Conservation (phyloP, 768 basidiomycete genomes). For the Pulveroboletus sp. region DNA sequence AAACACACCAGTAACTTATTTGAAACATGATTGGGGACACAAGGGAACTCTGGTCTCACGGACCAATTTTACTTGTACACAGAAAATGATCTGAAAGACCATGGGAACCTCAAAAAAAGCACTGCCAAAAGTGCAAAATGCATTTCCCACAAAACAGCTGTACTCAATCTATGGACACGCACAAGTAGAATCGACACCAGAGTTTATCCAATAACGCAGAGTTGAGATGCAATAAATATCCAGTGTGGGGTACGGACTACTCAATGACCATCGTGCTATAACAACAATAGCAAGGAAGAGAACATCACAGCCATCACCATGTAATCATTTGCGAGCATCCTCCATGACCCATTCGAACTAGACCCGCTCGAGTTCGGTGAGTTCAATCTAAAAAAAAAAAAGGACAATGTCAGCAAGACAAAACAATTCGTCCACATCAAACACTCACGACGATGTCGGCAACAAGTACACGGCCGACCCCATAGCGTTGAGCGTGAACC, state of each 20-base stretch:
- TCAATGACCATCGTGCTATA: too few relatives aligned
- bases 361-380: background rate
- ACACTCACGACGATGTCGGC: constrained; percentile 13
- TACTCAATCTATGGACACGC: too few relatives aligned
- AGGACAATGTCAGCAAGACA: background rate
- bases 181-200: too few relatives aligned
- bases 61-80: too few relatives aligned
- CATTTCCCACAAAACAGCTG: too few relatives aligned
- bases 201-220: background rate
- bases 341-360: background rate
- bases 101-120: too few relatives aligned
- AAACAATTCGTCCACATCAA: background rate
- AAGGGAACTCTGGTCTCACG: too few relatives aligned
- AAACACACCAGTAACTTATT: too few relatives aligned
- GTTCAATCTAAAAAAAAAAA: background rate
- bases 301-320: background rate
- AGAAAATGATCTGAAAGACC: too few relatives aligned
- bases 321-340: background rate
- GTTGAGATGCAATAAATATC: too few relatives aligned
- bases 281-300: background rate
- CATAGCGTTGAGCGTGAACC: constrained; percentile 12
- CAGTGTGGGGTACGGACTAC: background rate
- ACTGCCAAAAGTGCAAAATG: too few relatives aligned
- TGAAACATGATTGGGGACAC: too few relatives aligned
- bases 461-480: constrained; percentile 22